Evolutionary conservation across 768 basidiomycete genomes (phyloP).

Genomic region (Boletus insuetus): DNA sequence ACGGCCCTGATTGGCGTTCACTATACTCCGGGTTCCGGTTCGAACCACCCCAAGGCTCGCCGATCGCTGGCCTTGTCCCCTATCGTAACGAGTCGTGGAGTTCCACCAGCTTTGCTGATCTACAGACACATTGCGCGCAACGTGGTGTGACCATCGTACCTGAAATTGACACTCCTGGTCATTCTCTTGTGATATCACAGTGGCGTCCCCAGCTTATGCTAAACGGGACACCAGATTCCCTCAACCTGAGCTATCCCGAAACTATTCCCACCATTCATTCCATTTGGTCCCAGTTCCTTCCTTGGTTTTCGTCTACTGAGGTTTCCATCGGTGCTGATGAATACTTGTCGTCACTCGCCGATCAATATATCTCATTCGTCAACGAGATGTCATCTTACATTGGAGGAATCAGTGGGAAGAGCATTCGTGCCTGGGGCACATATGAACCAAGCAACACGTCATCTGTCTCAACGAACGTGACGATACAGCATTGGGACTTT

Average conservation of each 20-base stretch:
- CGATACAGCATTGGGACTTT: conserved; percentile 45
- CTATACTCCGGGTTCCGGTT: conserved; percentile 45
- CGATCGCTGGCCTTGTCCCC: conserved; percentile 35
- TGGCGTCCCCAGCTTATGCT: conserved; percentile 44
- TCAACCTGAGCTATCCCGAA: conserved; percentile 41
- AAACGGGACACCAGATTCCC: conserved; percentile 33
- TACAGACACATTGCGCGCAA: conserved; percentile 37
- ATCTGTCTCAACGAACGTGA: conserved; percentile 39
- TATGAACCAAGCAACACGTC: conserved; percentile 37
- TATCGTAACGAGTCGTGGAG: conserved; percentile 42
- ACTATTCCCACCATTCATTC: conserved; percentile 42
- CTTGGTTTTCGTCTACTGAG: conserved; percentile 38
- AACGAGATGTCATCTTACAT: conserved; percentile 43
- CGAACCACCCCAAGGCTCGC: conserved; percentile 34
- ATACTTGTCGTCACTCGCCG: conserved; percentile 36
- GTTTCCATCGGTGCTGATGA: conserved; percentile 49
- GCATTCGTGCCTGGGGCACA: conserved; percentile 42
- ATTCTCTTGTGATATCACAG: conserved; percentile 43
- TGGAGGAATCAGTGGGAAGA: conserved; percentile 30
- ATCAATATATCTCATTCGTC: conserved; percentile 43
- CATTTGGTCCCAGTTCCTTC: conserved; percentile 41
- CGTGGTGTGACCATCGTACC: conserved; percentile 41
- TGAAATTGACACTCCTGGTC: conserved; percentile 44
- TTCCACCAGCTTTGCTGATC: conserved; percentile 25
- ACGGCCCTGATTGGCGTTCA: conserved; percentile 37